Percentiles rank a stretch among this genome's conserved stretches.
Evolutionary conservation across 1,284 basidiomycete genomes (phyloP).

Genomic region (Trichosporon ovoides): DNA sequence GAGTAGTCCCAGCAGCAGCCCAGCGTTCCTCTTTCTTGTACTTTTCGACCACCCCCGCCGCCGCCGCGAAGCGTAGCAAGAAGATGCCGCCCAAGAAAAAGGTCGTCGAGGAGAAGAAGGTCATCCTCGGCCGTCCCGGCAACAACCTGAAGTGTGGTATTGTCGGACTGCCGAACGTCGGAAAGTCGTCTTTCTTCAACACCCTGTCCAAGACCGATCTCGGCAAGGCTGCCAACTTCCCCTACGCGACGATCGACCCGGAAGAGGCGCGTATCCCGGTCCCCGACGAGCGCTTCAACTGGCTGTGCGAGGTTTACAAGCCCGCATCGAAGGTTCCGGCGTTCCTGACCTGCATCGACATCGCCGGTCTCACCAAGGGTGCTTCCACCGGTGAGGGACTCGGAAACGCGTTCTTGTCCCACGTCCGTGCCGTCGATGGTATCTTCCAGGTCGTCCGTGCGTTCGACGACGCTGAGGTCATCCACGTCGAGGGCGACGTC

Average conservation of each 20-base stretch:
- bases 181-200: constrained; percentile 94
- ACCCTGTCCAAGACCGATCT: constrained; percentile 82
- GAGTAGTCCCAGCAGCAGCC: too few relatives aligned
- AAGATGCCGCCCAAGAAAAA: constrained; percentile 84
- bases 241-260: constrained; percentile 92
- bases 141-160: constrained; percentile 78
- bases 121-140: constrained; percentile 76
- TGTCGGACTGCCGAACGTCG: constrained; percentile 92
- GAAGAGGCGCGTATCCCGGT: constrained; percentile 89
- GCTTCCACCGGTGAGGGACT: constrained; percentile 97
- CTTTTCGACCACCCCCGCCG: constrained; percentile 7
- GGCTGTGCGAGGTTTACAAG: constrained; percentile 89
- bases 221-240: constrained; percentile 98
- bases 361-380: constrained; percentile 93
- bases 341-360: constrained; percentile 96
- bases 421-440: constrained; percentile 96
- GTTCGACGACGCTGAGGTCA: constrained; percentile 98
- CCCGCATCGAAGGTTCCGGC: constrained; percentile 83
- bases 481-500: constrained; percentile 98
- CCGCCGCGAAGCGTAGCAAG: constrained; percentile 45
- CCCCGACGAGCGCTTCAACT: constrained; percentile 91
- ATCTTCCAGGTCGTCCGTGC: constrained; percentile 99
- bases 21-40: not conserved
- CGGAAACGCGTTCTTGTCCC: constrained; percentile 95
- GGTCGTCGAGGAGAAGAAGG: constrained; percentile 69